A percentile compares a stretch with the other conserved stretches of the same genome.
Evolutionary conservation across 1,284 basidiomycete species (phyloP).

Genomic region (Trametes pubescens): DNA sequence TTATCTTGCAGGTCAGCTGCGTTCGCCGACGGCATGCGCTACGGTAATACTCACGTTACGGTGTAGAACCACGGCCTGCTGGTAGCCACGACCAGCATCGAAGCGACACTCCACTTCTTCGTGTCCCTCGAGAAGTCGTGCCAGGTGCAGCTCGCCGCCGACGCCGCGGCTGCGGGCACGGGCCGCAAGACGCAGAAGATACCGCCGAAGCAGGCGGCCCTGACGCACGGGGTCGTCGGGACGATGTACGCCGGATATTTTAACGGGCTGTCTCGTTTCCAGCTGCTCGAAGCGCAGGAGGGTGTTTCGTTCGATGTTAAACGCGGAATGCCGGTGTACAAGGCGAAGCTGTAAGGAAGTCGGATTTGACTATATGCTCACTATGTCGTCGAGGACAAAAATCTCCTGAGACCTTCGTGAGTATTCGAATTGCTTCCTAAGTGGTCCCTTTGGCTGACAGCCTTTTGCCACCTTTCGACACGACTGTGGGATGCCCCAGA

Average conservation of each 20-base stretch:
- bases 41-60: background rate
- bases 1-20: conserved; percentile 23
- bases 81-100: conserved; percentile 52
- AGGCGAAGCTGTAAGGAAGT: background rate
- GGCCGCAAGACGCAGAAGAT: conserved; percentile 44
- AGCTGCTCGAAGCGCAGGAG: conserved; percentile 47
- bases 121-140: conserved; percentile 53
- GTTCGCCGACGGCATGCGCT: background rate
- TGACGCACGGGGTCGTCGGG: conserved; percentile 44
- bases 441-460: background rate
- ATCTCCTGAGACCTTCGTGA: background rate
- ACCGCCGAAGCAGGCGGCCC: conserved; percentile 35
- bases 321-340: background rate
- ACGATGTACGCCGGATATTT: conserved; percentile 48
- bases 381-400: too few relatives aligned
- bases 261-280: conserved; percentile 48
- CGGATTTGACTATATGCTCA: background rate
- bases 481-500: background rate
- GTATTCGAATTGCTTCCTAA: background rate
- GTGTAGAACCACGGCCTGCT: conserved; percentile 66
- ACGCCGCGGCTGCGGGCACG: conserved; percentile 51
- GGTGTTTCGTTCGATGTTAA: conserved; percentile 37
- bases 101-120: conserved; percentile 51
- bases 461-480: background rate
- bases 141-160: conserved; percentile 59